Evolutionary conservation across 176 grass and related monocot genomes (phyloP).

Genomic region (Metroxylon sagu): DNA sequence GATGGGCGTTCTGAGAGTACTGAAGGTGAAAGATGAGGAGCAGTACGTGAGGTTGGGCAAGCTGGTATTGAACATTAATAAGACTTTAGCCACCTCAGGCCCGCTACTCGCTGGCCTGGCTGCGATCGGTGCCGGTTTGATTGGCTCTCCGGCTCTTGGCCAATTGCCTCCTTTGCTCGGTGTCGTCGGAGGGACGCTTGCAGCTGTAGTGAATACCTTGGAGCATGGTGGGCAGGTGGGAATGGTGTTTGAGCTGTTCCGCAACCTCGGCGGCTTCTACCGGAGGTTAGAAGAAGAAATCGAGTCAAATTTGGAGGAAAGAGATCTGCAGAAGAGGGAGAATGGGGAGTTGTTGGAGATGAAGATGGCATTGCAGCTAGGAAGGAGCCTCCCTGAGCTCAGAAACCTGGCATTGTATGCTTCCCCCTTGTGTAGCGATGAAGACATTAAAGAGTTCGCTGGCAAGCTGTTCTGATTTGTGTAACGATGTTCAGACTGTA

Average conservation of each 20-base stretch:
- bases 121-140: slow-evolving; percentile 21
- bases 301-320: neutral
- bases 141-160: slow-evolving; percentile 4
- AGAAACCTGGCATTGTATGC: neutral
- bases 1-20: slow-evolving; percentile 27
- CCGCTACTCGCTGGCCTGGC: slow-evolving; percentile 20
- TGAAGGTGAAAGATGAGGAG: slow-evolving; percentile 39
- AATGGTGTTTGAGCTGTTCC: neutral
- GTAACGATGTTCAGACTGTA: too few species aligned
- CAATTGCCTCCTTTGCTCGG: slow-evolving; percentile 5
- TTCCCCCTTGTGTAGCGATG: neutral
- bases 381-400: neutral
- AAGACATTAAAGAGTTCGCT: neutral
- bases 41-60: slow-evolving; percentile 21
- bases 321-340: neutral
- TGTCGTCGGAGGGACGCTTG: neutral
- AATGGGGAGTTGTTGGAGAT: neutral
- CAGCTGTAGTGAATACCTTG: neutral
- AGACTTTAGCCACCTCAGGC: slow-evolving; percentile 20
- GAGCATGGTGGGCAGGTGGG: neutral
- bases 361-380: slow-evolving; percentile 2
- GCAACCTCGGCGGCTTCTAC: neutral
- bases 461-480: neutral
- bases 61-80: slow-evolving; percentile 15
- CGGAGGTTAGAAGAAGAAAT: neutral